Base-by-base conservation (phyloP, 2,329 filamentous ascomycete species). In the Colletotrichum cereale region DNA sequence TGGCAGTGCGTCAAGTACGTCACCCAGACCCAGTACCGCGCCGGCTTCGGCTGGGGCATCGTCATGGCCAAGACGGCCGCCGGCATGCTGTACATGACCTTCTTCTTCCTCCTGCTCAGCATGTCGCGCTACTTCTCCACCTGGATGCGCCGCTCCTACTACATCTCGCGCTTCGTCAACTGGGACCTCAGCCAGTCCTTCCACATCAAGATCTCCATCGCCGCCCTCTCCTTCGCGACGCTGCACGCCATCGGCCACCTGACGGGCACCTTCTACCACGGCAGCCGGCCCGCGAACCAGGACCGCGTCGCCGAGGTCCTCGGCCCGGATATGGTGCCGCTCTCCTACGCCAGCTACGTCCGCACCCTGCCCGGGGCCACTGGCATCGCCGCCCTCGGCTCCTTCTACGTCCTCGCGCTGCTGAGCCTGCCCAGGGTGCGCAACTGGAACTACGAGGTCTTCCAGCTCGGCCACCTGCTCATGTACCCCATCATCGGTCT, bases 401-500 rank as follows among this genome's bases (percentile, higher is more conserved):
- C 87, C 0, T 87, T 89, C 76, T 89, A 86, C 69, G 74, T 84
- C 0, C 80, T 89, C 0, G 82, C 82, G 0, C 67, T 84, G 0
- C 76, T 88, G 42, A 87, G 86, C 66, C 84, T 87, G 72, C 87
- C 88, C 0, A 81, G 80, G 38, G 80, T 89, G 0, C 81, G 87
- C 0, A 83, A 80, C 18, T 84, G 84, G 82, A 87, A 83, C 73
- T 89, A 89, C 63, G 86, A 90, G 73, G 74, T 88, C 26, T 90
- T 90, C 72, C 87, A 90, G 73, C 79, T 89, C 0, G 86, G 84
- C 0, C 88, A 90, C 73, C 72, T 89, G 8, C 82, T 90, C 47
- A 89, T 89, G 86, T 89, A 86, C 52, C 88, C 87, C 11, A 86
- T 90, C 26, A 85, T 90, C 36, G 87, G 84, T 0, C 79, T 89